Percentiles rank a stretch among this genome's conserved stretches.
phyloP scores from a whole-genome alignment of 179 eudicot genomes.

The Patellifolia procumbens region DNA sequence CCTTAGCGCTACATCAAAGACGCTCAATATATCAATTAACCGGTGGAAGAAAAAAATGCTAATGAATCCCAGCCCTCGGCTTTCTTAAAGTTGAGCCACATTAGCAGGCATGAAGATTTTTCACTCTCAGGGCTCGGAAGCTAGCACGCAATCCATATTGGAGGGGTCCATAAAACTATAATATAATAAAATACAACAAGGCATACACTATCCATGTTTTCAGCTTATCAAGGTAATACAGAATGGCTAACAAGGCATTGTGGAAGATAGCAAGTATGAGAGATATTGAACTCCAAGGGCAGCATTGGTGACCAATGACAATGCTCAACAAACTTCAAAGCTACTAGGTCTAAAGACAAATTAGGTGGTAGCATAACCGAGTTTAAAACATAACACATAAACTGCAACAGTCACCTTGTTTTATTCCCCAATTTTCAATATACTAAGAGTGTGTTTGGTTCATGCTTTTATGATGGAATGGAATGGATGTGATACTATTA shows the following conservation, averaged over 20 bases:
- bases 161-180: background rate
- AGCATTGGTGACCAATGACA: background rate
- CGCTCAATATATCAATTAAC: background rate
- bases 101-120: constrained; percentile 11
- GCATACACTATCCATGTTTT: background rate
- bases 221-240: background rate
- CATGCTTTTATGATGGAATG: too few relatives aligned
- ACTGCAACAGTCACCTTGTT: background rate
- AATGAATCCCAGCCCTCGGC: background rate
- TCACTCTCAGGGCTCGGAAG: background rate
- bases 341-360: background rate
- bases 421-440: background rate
- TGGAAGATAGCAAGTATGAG: background rate
- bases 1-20: background rate
- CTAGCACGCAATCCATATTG: background rate
- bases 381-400: background rate
- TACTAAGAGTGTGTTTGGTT: too few relatives aligned
- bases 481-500: too few relatives aligned
- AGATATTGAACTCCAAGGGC: background rate
- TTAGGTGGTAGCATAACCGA: background rate
- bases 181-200: background rate
- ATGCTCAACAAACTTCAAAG: background rate
- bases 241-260: background rate
- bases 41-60: background rate
- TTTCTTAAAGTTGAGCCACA: background rate